Percentiles rank a stretch among this genome's conserved stretches.
These are phyloP conservation scores for Mantamonas sphyraenae DNA, from an alignment of 78 protist species.

Conservation along the genomic window DNA sequence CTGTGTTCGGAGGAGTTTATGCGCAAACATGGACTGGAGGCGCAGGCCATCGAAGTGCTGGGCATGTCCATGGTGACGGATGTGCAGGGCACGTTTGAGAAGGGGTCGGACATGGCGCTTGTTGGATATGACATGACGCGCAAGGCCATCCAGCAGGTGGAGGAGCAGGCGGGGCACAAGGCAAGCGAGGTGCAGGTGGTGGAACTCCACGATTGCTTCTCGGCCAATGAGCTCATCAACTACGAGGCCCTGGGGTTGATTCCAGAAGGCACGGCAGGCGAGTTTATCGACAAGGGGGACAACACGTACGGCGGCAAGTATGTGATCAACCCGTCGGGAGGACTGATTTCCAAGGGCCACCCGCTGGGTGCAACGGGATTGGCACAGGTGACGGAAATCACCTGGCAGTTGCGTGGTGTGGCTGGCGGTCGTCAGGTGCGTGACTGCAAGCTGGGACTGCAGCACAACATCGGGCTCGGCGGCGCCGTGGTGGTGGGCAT, in stretches of 20 bases:
- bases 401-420: slow-evolving; percentile 33
- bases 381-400: slow-evolving; percentile 27
- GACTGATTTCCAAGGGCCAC: slow-evolving; percentile 22
- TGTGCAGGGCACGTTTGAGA: not conserved
- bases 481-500: slow-evolving; percentile 25
- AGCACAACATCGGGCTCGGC: slow-evolving; percentile 36
- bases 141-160: slow-evolving; percentile 8
- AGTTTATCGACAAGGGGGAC: slow-evolving; percentile 16
- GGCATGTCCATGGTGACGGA: slow-evolving; percentile 17
- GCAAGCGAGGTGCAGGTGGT: slow-evolving; percentile 26
- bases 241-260: slow-evolving; percentile 37
- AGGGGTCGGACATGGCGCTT: not conserved
- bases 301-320: slow-evolving; percentile 45
- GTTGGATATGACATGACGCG: slow-evolving; percentile 22
- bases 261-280: slow-evolving; percentile 17
- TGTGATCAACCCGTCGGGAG: slow-evolving; percentile 41
- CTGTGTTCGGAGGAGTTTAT: slow-evolving; percentile 22
- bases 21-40: slow-evolving; percentile 17
- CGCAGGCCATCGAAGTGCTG: slow-evolving; percentile 14
- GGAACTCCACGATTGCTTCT: slow-evolving; percentile 46
- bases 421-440: slow-evolving; percentile 18
- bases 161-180: not conserved
- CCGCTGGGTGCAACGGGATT: slow-evolving; percentile 16
- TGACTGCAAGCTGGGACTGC: slow-evolving; percentile 2
- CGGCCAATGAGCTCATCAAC: slow-evolving; percentile 40